Evolutionary conservation across 257 asterid species (phyloP).

Genomic region (Nicotiana attenuata): DNA sequence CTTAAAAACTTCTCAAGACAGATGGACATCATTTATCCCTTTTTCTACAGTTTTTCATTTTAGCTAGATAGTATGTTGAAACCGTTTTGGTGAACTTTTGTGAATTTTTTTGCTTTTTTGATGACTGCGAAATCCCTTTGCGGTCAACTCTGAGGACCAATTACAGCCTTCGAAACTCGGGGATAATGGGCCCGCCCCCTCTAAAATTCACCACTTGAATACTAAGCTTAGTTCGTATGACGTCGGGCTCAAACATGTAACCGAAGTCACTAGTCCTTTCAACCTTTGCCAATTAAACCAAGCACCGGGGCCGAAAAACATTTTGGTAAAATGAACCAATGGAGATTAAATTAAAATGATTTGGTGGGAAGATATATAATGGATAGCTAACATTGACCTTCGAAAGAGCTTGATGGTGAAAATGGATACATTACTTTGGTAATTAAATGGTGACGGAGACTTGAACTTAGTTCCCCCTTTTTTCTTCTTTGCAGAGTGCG

Average conservation of each 20-base stretch:
- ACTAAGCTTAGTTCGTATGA: no score
- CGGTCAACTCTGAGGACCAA: no score
- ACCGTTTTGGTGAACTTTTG: neutral
- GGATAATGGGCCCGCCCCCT: no score
- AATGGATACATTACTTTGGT: neutral
- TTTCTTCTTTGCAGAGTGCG: neutral
- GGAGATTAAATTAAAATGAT: neutral
- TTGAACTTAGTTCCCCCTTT: neutral
- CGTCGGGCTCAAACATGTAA: no score
- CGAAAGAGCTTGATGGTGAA: neutral
- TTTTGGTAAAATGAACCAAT: neutral
- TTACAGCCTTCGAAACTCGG: no score
- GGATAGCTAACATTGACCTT: neutral
- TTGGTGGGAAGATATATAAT: neutral
- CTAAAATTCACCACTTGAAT: no score
- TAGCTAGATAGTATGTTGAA: neutral
- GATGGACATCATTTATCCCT: neutral
- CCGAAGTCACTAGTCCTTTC: no score
- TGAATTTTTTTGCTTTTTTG: no score
- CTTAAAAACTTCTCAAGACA: neutral
- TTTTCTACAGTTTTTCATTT: neutral
- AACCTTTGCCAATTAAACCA: no score
- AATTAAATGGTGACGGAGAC: neutral
- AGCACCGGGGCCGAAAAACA: neutral
- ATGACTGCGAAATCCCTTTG: no score